Conservation (phyloP, 768 basidiomycete genomes). For the Serendipita indica region DNA sequence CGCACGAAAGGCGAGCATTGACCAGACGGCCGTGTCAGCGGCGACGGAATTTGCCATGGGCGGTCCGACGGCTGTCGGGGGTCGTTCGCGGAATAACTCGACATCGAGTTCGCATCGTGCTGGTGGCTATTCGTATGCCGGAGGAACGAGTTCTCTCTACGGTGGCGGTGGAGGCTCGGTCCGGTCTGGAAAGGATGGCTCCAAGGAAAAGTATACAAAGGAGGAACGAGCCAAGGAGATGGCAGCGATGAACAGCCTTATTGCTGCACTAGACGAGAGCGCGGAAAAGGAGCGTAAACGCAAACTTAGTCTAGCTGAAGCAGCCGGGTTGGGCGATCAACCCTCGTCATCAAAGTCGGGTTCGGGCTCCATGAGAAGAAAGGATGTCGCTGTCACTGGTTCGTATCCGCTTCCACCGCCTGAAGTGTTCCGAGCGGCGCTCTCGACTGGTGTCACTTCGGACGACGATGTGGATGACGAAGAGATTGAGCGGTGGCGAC, state of each 20-base stretch:
- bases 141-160: background rate
- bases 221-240: conserved; percentile 9
- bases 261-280: conserved; percentile 5
- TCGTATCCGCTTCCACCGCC: background rate
- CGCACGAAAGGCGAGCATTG: conserved; percentile 7
- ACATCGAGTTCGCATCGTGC: background rate
- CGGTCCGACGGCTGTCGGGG: background rate
- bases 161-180: background rate
- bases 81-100: background rate
- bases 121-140: background rate
- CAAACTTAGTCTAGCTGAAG: background rate
- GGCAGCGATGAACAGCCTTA: background rate
- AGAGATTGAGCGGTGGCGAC: conserved; percentile 3
- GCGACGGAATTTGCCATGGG: background rate
- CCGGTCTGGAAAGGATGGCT: background rate
- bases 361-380: background rate
- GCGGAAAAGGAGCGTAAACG: background rate
- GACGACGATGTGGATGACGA: conserved; percentile 1
- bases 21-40: background rate
- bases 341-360: background rate
- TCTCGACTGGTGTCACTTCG: background rate
- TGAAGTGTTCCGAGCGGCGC: background rate
- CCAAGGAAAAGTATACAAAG: conserved; percentile 5
- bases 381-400: conserved; percentile 1
- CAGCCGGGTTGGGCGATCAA: background rate